Evolutionary conservation across 352 stramenopile genomes (phyloP).

Genomic region (Pythium graminicola): DNA sequence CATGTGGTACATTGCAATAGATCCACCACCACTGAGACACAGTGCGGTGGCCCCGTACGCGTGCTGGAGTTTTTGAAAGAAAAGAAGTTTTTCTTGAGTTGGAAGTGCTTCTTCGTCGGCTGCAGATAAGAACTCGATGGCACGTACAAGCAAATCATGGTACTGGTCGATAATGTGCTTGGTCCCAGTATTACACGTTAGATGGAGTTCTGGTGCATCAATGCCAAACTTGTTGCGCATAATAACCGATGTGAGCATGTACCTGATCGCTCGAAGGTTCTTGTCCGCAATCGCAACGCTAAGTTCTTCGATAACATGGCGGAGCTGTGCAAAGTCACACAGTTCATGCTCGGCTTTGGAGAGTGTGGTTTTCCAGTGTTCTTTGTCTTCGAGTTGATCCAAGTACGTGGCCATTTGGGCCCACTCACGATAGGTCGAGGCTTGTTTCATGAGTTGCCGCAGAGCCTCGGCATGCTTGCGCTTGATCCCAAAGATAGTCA

Average conservation of each 20-base stretch:
- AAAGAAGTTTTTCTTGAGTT: constrained; percentile 34
- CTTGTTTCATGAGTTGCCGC: constrained; percentile 52
- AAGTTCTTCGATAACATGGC: constrained; percentile 35
- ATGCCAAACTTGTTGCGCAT: constrained; percentile 62
- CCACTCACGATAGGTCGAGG: constrained; percentile 50
- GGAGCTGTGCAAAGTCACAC: constrained; percentile 55
- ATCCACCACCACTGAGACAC: constrained; percentile 89
- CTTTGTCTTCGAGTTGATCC: constrained; percentile 51
- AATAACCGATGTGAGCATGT: constrained; percentile 51
- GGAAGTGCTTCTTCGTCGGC: constrained; percentile 30
- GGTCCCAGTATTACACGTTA: constrained; percentile 51
- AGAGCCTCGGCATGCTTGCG: constrained; percentile 50
- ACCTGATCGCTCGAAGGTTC: constrained; percentile 48
- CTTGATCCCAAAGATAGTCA: constrained; percentile 29
- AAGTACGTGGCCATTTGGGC: constrained; percentile 55
- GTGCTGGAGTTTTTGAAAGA: constrained; percentile 58
- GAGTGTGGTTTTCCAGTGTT: constrained; percentile 52
- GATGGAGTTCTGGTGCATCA: constrained; percentile 44
- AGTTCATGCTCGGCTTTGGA: constrained; percentile 38
- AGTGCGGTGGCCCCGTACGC: constrained; percentile 88
- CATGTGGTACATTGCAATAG: constrained; percentile 93
- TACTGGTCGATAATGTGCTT: constrained; percentile 57
- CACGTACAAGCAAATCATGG: constrained; percentile 34
- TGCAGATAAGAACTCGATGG: constrained; percentile 36
- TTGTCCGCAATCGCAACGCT: constrained; percentile 24